Evolutionary conservation across 2,329 filamentous ascomycete genomes (phyloP).

Genomic region (Alternaria angustiovoidea): DNA sequence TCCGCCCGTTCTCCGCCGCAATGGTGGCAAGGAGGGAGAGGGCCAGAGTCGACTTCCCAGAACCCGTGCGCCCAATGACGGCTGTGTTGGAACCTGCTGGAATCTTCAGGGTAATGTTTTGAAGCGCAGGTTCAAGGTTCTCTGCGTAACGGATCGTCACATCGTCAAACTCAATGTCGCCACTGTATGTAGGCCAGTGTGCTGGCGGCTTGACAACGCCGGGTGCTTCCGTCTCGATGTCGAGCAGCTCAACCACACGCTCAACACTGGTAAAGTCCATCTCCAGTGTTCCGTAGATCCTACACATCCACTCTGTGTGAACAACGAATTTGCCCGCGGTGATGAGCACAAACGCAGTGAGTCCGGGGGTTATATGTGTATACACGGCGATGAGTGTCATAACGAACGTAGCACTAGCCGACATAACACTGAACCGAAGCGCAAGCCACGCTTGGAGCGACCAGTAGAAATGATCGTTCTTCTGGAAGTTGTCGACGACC

Average conservation of each 20-base stretch:
- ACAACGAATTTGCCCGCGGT: constrained; percentile 72
- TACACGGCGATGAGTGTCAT: constrained; percentile 79
- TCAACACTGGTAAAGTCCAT: constrained; percentile 94
- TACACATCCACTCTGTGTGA: constrained; percentile 77
- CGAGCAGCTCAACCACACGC: constrained; percentile 80
- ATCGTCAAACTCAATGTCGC: constrained; percentile 77
- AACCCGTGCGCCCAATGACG: constrained; percentile 78
- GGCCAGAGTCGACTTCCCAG: constrained; percentile 82
- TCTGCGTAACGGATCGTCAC: constrained; percentile 83
- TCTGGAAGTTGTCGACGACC: constrained; percentile 88
- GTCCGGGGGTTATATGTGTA: constrained; percentile 75
- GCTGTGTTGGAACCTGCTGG: constrained; percentile 81
- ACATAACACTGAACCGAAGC: constrained; percentile 77
- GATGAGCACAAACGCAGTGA: constrained; percentile 84
- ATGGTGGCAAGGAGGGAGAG: constrained; percentile 65
- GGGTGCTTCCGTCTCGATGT: constrained; percentile 76
- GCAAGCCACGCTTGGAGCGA: constrained; percentile 85
- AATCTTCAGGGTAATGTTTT: constrained; percentile 74
- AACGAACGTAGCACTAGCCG: constrained; percentile 75
- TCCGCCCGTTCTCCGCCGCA: constrained; percentile 62
- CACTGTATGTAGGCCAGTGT: constrained; percentile 76
- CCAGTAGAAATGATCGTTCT: constrained; percentile 96
- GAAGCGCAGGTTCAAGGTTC: constrained; percentile 76
- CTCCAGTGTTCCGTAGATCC: constrained; percentile 82
- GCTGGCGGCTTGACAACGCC: constrained; percentile 75